A percentile compares a stretch with the other conserved stretches of the same genome.
These are phyloP conservation scores for Pichia rugopelliculosa DNA, from an alignment of 805 yeast genomes.

Conservation along the genomic window DNA sequence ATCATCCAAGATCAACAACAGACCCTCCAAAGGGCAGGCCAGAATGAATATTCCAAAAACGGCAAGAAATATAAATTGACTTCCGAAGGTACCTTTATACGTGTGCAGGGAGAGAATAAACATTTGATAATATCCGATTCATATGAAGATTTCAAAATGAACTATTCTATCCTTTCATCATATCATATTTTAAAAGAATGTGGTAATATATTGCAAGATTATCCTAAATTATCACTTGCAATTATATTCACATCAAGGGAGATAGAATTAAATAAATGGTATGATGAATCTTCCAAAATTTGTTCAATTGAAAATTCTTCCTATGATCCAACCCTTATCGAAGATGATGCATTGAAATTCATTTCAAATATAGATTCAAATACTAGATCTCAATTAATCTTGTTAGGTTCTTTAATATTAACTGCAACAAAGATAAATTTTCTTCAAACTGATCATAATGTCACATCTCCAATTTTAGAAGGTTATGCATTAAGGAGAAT, in stretches of 20 bases:
- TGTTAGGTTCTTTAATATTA: conserved; percentile 36
- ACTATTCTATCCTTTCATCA: conserved; percentile 35
- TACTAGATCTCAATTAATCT: conserved; percentile 28
- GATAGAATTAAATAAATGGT: conserved; percentile 44
- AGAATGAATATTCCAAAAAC: conserved; percentile 27
- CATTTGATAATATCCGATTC: conserved; percentile 35
- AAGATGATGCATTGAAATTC: conserved; percentile 31
- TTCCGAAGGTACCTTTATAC: conserved; percentile 37
- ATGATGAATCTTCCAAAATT: conserved; percentile 36
- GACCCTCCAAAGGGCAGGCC: conserved; percentile 24
- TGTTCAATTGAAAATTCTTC: conserved; percentile 29
- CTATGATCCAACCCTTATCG: conserved; percentile 25
- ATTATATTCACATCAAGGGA: conserved; percentile 44
- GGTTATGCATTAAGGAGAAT: conserved; percentile 36
- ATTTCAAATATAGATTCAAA: conserved; percentile 22
- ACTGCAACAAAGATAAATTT: conserved; percentile 43
- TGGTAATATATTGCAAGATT: conserved; percentile 31
- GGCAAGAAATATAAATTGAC: conserved; percentile 44
- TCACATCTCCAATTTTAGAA: conserved; percentile 39
- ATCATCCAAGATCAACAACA: conserved; percentile 19
- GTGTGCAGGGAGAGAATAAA: conserved; percentile 43
- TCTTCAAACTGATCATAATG: conserved; percentile 49
- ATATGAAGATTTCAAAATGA: conserved; percentile 20
- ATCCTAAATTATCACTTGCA: conserved; percentile 37
- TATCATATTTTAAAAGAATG: conserved; percentile 35